Conservation (phyloP, 2,329 filamentous ascomycete genomes). For the Celoporthe dispersa region DNA sequence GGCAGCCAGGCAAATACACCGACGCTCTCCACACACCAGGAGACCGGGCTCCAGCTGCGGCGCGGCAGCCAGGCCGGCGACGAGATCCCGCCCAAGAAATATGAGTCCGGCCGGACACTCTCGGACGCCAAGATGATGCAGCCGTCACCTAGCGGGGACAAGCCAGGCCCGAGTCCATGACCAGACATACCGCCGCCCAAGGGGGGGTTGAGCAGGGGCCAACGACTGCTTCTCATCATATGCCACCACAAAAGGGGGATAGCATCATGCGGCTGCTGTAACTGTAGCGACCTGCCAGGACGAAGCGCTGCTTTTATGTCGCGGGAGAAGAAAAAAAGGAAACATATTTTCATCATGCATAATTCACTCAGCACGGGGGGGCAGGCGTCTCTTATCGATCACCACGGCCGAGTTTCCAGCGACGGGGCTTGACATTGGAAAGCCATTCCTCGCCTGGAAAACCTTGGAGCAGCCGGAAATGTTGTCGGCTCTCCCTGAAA, state of each 20-base stretch:
- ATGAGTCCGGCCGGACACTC: conserved; percentile 46
- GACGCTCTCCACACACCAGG: conserved; percentile 57
- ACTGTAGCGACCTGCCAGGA: conserved; percentile 28
- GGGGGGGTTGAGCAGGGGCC: not conserved
- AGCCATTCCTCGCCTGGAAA: conserved; percentile 1
- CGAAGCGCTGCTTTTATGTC: conserved; percentile 26
- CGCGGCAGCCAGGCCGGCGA: conserved; percentile 54
- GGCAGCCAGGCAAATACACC: conserved; percentile 70
- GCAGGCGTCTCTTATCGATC: conserved; percentile 11
- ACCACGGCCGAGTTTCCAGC: conserved; percentile 14
- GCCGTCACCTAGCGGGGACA: conserved; percentile 33
- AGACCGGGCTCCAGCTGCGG: conserved; percentile 47
- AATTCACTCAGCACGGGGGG: conserved; percentile 20
- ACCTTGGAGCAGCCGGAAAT: not conserved
- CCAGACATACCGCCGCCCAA: not conserved
- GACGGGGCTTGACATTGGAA: not conserved
- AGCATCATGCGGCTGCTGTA: conserved; percentile 21
- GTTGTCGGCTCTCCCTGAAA: not conserved
- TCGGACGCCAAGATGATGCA: conserved; percentile 44
- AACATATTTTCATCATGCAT: conserved; percentile 17
- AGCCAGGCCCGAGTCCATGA: conserved; percentile 32
- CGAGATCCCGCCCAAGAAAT: conserved; percentile 39
- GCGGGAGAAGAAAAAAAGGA: too few species aligned
- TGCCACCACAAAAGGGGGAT: not conserved
- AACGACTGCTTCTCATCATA: not conserved